Conservation (phyloP, 345 rosid species). For the Arabis hirsuta region DNA sequence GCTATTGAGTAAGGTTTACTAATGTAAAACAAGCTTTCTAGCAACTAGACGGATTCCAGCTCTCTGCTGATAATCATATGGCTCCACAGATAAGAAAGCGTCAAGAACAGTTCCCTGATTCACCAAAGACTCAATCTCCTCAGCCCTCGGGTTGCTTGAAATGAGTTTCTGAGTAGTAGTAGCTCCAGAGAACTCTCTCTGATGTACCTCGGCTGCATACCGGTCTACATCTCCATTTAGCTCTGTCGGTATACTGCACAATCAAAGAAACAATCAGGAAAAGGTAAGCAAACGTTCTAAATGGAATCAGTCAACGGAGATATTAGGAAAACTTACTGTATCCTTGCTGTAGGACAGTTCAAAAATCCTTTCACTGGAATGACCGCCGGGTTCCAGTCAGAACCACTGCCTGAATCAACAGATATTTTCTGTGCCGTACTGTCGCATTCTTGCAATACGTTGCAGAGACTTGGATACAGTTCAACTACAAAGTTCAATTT, state of each 20-base stretch:
- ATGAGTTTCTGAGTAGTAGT: constrained; percentile 53
- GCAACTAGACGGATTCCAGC: constrained; percentile 81
- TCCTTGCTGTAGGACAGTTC: constrained; percentile 59
- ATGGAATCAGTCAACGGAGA: constrained; percentile 8
- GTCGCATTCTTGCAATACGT: constrained; percentile 70
- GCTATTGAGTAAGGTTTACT: neutral
- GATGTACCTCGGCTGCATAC: constrained; percentile 64
- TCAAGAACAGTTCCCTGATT: constrained; percentile 58
- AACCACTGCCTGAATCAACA: constrained; percentile 60
- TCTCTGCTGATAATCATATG: constrained; percentile 72
- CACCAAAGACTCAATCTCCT: constrained; percentile 56
- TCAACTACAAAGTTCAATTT: constrained; percentile 72
- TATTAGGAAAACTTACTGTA: constrained; percentile 63
- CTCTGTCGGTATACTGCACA: constrained; percentile 63
- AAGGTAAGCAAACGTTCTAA: constrained; percentile 14
- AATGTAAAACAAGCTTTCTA: constrained; percentile 52
- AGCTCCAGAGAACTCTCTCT: constrained; percentile 61
- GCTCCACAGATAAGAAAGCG: constrained; percentile 64
- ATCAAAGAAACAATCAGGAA: constrained; percentile 19
- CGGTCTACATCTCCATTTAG: constrained; percentile 50
- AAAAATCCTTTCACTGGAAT: constrained; percentile 40
- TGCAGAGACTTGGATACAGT: constrained; percentile 52
- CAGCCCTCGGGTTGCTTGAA: constrained; percentile 52
- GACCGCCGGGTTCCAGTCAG: constrained; percentile 71
- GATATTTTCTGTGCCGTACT: constrained; percentile 46